Evolutionary conservation across 2,329 filamentous ascomycete genomes (phyloP).

Genomic region (Talaromyces rugulosus): DNA sequence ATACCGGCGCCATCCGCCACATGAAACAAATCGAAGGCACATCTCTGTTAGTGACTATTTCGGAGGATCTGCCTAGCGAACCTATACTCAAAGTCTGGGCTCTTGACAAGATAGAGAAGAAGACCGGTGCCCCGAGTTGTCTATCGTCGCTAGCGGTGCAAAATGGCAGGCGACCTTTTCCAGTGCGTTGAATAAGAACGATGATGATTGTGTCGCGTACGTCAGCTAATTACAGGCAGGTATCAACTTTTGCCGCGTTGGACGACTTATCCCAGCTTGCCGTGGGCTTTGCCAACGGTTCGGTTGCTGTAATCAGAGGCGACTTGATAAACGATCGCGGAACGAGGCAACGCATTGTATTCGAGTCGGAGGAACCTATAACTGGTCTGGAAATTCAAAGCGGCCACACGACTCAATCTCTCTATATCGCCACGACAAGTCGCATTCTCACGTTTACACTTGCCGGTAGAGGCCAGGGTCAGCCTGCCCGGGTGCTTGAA

Average conservation of each 20-base stretch:
- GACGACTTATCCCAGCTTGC: constrained; percentile 89
- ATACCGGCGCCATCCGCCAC: constrained; percentile 71
- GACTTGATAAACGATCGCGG: constrained; percentile 94
- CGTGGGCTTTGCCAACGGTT: constrained; percentile 91
- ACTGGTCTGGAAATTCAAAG: constrained; percentile 79
- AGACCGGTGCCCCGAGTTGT: constrained; percentile 83
- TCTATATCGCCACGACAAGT: constrained; percentile 89
- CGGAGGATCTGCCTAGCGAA: constrained; percentile 83
- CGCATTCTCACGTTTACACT: constrained; percentile 83
- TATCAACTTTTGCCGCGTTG: constrained; percentile 82
- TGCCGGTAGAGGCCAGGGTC: constrained; percentile 81
- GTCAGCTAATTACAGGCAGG: constrained; percentile 18
- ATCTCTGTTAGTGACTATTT: constrained; percentile 71
- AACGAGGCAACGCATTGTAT: constrained; percentile 87
- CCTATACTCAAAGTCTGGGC: constrained; percentile 97
- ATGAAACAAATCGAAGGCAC: constrained; percentile 90
- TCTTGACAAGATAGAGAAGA: constrained; percentile 88
- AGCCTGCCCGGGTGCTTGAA: constrained; percentile 82
- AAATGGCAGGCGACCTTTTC: constrained; percentile 88
- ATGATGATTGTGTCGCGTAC: too few species aligned
- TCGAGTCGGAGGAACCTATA: constrained; percentile 93
- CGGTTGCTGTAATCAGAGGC: constrained; percentile 87
- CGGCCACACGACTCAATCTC: constrained; percentile 59
- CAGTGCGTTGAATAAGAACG: constrained; percentile 49
- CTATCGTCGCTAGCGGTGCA: constrained; percentile 80